Base-by-base conservation (phyloP, 495 filamentous ascomycete species). In the Chaetomium tenue region DNA sequence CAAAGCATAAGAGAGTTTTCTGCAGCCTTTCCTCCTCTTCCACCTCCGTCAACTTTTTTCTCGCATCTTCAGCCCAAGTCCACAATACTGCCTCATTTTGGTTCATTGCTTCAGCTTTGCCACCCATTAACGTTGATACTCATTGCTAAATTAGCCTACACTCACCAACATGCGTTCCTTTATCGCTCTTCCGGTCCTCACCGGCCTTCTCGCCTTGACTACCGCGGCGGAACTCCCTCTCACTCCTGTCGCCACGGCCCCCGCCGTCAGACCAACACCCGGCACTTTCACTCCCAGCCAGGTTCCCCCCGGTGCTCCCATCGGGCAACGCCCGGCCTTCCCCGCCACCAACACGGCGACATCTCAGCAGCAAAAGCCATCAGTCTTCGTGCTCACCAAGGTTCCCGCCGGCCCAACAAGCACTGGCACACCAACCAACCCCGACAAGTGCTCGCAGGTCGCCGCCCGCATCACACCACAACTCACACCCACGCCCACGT, bases 91-190 rank as follows among this genome's bases (percentile, higher is more conserved):
- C 37, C 61, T 8, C 26, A 51, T 56, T 63, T 56, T 56, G 52
- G 15, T 48, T 59, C 25, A 15, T 59, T 6, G 25, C 25, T 57
- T 48, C 61, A 40, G 22, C 48, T 42, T 25, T 33, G 25, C 25
- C 61, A 11, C 37, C 15, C 40, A 50, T 50, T 26, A 57, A 39
- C 60, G n/a, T 26, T 42, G 50, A 8, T 23, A 22, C 15, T 47
- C 42, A 47, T 57, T 20, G 3, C 8, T 5, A 18, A 25, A 40
- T 42, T 37, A 26, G 9, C 39, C 37, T 58, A 15, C 46, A 9
- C 37, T 13, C 25, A n/a, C 33, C 63, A 65, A 3, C 15, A 65
- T 65, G 63, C 56, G 33, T 54, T 56, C 56, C 40, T 18, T 65
- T 25, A 18, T 39, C 0, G 25, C 55, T 26, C 15, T 65, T 25